These are phyloP conservation scores for Teunomyces pallodes DNA, from an alignment of 805 yeast genomes.

Conservation along the genomic window DNA sequence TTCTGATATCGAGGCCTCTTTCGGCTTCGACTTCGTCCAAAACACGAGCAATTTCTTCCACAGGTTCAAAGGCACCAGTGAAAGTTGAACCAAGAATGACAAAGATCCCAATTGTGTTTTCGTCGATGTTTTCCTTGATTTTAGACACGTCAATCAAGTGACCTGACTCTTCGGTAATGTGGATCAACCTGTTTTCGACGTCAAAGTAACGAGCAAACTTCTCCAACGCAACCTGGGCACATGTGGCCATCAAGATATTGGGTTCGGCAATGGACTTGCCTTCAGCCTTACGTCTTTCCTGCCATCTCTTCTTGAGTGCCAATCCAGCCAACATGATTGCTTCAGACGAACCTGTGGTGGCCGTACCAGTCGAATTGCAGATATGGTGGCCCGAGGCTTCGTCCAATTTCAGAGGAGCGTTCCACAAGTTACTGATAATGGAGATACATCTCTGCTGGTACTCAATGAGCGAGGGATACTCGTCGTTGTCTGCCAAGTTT, in stretches of 20 bases:
- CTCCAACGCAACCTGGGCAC: conserved; percentile 92
- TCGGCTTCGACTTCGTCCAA: conserved; percentile 67
- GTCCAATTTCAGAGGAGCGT: conserved; percentile 49
- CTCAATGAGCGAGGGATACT: conserved; percentile 82
- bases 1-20: conserved; percentile 67
- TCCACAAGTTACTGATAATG: conserved; percentile 78
- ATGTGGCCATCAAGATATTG: conserved; percentile 86
- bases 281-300: conserved; percentile 53
- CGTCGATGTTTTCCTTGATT: conserved; percentile 69
- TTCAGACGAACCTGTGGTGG: conserved; percentile 92
- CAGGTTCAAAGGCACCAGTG: conserved; percentile 89
- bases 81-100: conserved; percentile 89
- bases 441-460: conserved; percentile 80
- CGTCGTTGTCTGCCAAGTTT: conserved; percentile 90
- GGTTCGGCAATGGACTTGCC: conserved; percentile 67
- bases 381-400: conserved; percentile 27
- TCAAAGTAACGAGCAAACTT: conserved; percentile 93
- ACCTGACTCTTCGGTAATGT: conserved; percentile 57
- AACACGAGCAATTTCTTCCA: conserved; percentile 56
- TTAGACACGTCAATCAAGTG: conserved; percentile 62
- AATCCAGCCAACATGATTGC: conserved; percentile 93
- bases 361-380: conserved; percentile 66
- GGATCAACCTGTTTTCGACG: conserved; percentile 77
- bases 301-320: conserved; percentile 91
- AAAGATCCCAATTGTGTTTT: conserved; percentile 88